Evolutionary conservation across 345 rosid genomes (phyloP), one percentile per base, ranked within the genome.

Genomic region (Melastoma malabathricum): DNA sequence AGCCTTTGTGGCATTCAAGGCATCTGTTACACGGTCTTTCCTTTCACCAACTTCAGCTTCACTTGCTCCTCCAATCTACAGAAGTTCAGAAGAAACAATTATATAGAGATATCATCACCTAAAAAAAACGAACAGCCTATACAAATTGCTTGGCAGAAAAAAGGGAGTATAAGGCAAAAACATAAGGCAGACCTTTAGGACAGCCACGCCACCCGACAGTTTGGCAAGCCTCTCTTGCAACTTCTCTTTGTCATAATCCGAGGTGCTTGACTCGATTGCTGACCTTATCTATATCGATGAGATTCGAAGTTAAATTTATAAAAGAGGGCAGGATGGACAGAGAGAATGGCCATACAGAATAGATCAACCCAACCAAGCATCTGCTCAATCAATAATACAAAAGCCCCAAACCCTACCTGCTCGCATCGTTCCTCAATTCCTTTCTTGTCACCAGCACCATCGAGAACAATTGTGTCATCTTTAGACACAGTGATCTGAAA

Each of bases 21-120:
- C 99, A 76, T 93, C 90, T 0, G 84, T 93, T 47, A 93, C 97
- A 67, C 99, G 77, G 52, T 88, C 99, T 68, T 88, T 88, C 79
- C 79, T 93, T 72, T 92, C 94, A 51, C 81, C 46, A 54, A 92
- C 94, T 70, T 92, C 97, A 31, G 83, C 62, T 77, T 93, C 99
- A 63, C 99, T 93, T 9, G 97, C 97, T 67, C 99, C 99, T 46
- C 97, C 99, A 63, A 93, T 85, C 97, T 93, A 73, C 52, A 69
- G 17, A n/a, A 8, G 16, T 41, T 13, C 41, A 34, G 10, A 20
- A 53, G 18, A 43, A 51, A 51, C 41, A 51, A 51, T 20, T 51
- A 18, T 16, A 43, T 19, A 34, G 41, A 34, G 55, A 18, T 31
- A 15, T 4, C 55, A 31, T 51, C 44, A 10, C 15, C 12, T 9